Evolutionary conservation across 179 eudicot species (phyloP).

Genomic region (Silene coronaria): DNA sequence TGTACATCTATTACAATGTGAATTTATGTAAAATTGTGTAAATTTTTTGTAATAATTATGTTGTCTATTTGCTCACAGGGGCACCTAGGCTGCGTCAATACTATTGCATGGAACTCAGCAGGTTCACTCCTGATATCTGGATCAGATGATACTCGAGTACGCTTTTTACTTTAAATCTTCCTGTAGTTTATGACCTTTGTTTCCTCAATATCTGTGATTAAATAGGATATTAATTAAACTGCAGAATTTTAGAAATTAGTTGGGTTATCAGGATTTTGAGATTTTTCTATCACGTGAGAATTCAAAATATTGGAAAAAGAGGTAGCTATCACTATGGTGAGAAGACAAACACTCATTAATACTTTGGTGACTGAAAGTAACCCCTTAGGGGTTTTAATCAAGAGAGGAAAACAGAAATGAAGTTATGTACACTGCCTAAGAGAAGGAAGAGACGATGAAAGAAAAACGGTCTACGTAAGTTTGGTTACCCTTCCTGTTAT

Average conservation of each 20-base stretch:
- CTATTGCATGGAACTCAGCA: slow-evolving; percentile 82
- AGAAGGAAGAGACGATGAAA: not conserved
- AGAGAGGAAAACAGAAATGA: not conserved
- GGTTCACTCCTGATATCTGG: slow-evolving; percentile 92
- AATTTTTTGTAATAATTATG: not conserved
- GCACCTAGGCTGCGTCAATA: slow-evolving; percentile 84
- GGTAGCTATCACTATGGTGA: not conserved
- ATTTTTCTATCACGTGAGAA: not conserved
- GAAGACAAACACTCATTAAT: not conserved
- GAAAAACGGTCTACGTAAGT: not conserved
- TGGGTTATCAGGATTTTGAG: not conserved
- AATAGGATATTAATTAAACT: not conserved
- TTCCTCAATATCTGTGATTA: not conserved
- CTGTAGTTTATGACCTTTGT: not conserved
- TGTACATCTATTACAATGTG: not conserved
- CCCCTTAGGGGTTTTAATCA: not conserved
- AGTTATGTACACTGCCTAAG: not conserved
- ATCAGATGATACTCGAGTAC: slow-evolving; percentile 86
- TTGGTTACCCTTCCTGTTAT: not conserved
- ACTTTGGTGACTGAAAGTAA: not conserved
- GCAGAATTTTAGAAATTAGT: not conserved
- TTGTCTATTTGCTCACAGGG: slow-evolving; percentile 46
- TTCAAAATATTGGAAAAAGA: not conserved
- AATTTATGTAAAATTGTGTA: not conserved
- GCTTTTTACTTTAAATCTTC: slow-evolving; percentile 15